phyloP scores from a whole-genome alignment of 176 grass and related monocot species.

The Hordeum vulgare region DNA sequence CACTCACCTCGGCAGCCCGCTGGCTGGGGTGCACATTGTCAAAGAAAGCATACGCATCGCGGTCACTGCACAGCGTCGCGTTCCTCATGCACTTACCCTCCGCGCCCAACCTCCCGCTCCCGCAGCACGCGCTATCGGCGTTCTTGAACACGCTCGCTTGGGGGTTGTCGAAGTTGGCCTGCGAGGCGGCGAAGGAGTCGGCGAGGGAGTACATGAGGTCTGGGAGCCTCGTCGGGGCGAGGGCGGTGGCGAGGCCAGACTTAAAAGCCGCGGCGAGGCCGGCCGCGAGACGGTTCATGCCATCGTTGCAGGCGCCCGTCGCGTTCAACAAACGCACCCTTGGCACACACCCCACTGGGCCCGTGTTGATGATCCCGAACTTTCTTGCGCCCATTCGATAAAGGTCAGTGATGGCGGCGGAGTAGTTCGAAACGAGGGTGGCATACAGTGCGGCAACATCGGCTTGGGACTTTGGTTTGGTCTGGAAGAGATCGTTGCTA shows the following conservation, averaged over 20 bases:
- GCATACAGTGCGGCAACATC: neutral
- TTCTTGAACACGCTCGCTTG: neutral
- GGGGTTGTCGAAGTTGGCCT: neutral
- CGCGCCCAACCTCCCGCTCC: constrained; percentile 1
- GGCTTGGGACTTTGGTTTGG: neutral
- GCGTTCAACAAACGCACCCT: neutral
- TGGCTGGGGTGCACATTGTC: constrained; percentile 27
- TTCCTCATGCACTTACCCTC: neutral
- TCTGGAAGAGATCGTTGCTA: constrained; percentile 28
- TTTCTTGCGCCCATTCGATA: constrained; percentile 33
- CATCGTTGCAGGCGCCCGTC: constrained; percentile 12
- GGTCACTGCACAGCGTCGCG: neutral
- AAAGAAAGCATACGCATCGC: constrained; percentile 18
- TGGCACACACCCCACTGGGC: constrained; percentile 25
- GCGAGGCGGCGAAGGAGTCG: neutral
- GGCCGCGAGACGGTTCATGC: constrained; percentile 16
- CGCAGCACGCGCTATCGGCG: constrained; percentile 33
- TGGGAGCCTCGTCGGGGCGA: neutral
- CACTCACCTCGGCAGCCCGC: neutral
- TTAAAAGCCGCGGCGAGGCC: constrained; percentile 19
- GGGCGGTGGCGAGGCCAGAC: neutral
- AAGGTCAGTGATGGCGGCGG: neutral
- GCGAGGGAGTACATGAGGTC: constrained; percentile 20
- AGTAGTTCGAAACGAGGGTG: constrained; percentile 26
- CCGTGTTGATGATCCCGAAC: constrained; percentile 22